Base-by-base conservation (phyloP, 2,329 filamentous ascomycete species). In the Venturia oleaginea region DNA sequence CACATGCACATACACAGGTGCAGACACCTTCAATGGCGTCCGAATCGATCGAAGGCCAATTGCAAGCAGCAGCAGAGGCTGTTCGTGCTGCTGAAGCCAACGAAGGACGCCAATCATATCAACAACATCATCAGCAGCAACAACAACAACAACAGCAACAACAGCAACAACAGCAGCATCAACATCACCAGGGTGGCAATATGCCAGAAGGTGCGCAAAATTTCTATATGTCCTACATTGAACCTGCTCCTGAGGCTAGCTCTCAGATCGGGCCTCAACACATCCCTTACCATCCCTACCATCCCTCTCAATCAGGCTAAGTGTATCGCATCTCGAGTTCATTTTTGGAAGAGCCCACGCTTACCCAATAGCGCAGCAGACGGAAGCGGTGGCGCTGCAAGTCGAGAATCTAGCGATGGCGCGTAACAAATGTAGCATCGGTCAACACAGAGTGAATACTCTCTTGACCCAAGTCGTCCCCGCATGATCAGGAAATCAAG, bases 1-100 rank as follows among this genome's bases (percentile, higher is more conserved):
- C 43, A 48, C 17, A 22, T 27, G 34, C 60, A 10, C 61, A 63
- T 27, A 32, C 64, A 27, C 48, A 54, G 24, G 27, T 17, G 24
- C 51, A 57, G 17, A 22, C 22, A 22, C 63, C 64, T 57, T 22
- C 32, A 11, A 40, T 60, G 62, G 43, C 37, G 10, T 30, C 64
- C 17, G 37, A 34, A 22, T 27, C 59, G 19, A 40, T 59, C 7
- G 64, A 40, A 22, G 55, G 40, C 30, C 61, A 65, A 54, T 34
- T 65, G 15, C 64, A 65, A 54, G 64, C 64, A 13, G 64, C 61
- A 15, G 64, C 64, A 37, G 61, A 38, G 22, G 60, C 43, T 13
- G 51, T 34, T 7, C 27, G 27, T 8, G 64, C 64, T 27, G 62
- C 64, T 2, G 59, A 64, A 17, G 63, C 46, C 22, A 62, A 24